These are phyloP conservation scores for Trametes gibbosa DNA, from an alignment of 768 basidiomycete genomes.

Conservation along the genomic window DNA sequence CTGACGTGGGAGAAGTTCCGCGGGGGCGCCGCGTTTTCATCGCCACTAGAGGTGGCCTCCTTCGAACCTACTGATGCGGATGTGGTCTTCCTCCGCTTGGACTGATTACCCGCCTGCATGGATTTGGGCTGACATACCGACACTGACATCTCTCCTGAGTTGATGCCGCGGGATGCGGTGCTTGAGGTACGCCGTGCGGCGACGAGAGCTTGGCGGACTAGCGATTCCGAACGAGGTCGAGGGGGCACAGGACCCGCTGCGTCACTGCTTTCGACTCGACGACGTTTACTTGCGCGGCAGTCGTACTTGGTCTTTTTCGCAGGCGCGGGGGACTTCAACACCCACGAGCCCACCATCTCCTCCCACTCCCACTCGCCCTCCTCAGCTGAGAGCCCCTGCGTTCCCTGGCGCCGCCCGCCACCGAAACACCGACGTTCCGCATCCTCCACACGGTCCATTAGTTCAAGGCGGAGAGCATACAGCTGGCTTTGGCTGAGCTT, in stretches of 20 bases:
- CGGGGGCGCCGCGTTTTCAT: constrained; percentile 11
- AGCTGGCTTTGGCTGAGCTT: constrained; percentile 27
- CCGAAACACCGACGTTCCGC: constrained; percentile 51
- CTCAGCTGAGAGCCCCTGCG: background rate
- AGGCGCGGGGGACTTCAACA: constrained; percentile 34
- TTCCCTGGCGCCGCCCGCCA: background rate
- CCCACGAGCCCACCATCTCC: constrained; percentile 43
- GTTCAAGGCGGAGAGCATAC: constrained; percentile 34
- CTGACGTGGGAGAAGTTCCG: background rate
- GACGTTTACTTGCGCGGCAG: background rate
- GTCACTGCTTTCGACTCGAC: background rate
- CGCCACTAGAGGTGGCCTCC: constrained; percentile 13
- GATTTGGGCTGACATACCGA: background rate
- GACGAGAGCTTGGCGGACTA: background rate
- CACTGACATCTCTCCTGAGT: background rate
- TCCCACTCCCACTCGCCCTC: constrained; percentile 47
- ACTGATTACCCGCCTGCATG: background rate
- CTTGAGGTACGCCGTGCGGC: background rate
- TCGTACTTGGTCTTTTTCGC: background rate
- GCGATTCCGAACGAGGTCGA: background rate
- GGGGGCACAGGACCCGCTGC: background rate
- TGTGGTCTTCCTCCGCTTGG: background rate
- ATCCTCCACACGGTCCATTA: constrained; percentile 48
- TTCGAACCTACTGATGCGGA: background rate
- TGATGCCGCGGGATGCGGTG: background rate